Evolutionary conservation across 2,329 filamentous ascomycete genomes (phyloP).

Genomic region (Trichoderma citrinoviride): DNA sequence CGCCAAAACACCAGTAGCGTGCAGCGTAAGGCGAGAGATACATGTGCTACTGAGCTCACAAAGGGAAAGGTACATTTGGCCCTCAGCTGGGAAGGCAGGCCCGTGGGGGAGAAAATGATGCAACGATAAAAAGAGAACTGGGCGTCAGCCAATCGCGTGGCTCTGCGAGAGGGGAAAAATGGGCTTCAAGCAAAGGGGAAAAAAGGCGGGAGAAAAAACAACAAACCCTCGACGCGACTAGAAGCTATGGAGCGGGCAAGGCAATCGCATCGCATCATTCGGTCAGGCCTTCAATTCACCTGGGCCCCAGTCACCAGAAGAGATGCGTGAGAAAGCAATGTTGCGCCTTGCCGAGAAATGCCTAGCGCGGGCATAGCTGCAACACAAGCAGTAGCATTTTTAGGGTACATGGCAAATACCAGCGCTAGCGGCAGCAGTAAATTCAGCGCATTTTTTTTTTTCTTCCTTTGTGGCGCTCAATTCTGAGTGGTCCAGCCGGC

Average conservation of each 20-base stretch:
- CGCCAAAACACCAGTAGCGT: not conserved
- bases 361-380: not conserved
- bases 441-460: not conserved
- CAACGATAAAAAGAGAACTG: not conserved
- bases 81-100: conserved; percentile 12
- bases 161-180: not conserved
- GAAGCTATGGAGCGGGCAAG: not conserved
- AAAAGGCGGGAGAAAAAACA: conserved; percentile 8
- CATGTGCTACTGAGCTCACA: not conserved
- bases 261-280: conserved; percentile 5
- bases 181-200: not conserved
- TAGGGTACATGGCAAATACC: not conserved
- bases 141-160: not conserved
- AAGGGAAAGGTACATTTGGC: not conserved
- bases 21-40: not conserved
- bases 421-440: not conserved
- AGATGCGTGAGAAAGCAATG: not conserved
- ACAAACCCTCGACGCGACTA: conserved; percentile 15
- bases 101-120: not conserved
- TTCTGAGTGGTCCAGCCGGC: not conserved
- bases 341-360: conserved; percentile 10
- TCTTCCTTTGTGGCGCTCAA: too few relatives aligned
- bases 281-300: not conserved
- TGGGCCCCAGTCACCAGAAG: not conserved
- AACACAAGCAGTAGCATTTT: not conserved